phyloP scores from a whole-genome alignment of 225 moss, liverwort and hornwort genomes.

The Marchantia paleacea region DNA sequence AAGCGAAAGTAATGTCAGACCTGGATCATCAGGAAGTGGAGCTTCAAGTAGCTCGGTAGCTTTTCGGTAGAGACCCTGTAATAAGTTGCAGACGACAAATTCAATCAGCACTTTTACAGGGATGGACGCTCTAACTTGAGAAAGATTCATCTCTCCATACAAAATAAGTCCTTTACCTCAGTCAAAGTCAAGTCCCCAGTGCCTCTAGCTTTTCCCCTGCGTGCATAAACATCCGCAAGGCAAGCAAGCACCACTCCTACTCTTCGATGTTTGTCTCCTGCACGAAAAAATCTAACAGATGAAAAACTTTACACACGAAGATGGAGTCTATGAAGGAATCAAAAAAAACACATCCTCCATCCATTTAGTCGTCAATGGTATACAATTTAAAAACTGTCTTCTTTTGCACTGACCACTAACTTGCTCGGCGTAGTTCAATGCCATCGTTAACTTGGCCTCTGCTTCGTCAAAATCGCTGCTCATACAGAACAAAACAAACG shows the following conservation, averaged over 20 bases:
- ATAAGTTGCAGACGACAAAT: not conserved
- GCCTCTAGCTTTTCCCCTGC: slow-evolving; percentile 63
- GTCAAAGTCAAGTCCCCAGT: slow-evolving; percentile 69
- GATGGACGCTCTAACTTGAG: not conserved
- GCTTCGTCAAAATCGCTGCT: slow-evolving; percentile 71
- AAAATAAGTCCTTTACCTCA: slow-evolving; percentile 46
- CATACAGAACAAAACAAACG: slow-evolving; percentile 21
- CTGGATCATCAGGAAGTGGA: slow-evolving; percentile 60
- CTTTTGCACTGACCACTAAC: slow-evolving; percentile 68
- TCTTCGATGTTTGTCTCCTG: slow-evolving; percentile 74
- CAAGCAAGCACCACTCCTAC: slow-evolving; percentile 70
- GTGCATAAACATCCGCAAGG: slow-evolving; percentile 75
- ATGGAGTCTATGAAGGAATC: not conserved
- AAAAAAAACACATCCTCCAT: not conserved
- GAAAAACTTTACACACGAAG: not conserved
- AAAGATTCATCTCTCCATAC: not conserved
- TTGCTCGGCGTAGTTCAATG: slow-evolving; percentile 64
- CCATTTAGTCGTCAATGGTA: not conserved
- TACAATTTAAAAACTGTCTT: not conserved
- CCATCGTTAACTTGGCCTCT: slow-evolving; percentile 56
- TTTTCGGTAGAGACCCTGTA: slow-evolving; percentile 77
- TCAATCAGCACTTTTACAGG: not conserved
- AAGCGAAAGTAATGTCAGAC: slow-evolving; percentile 24
- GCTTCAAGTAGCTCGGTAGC: slow-evolving; percentile 65
- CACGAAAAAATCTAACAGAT: not conserved